Evolutionary conservation across 1,139 yeast species (phyloP).

Genomic region (Fermentozyma sake): DNA sequence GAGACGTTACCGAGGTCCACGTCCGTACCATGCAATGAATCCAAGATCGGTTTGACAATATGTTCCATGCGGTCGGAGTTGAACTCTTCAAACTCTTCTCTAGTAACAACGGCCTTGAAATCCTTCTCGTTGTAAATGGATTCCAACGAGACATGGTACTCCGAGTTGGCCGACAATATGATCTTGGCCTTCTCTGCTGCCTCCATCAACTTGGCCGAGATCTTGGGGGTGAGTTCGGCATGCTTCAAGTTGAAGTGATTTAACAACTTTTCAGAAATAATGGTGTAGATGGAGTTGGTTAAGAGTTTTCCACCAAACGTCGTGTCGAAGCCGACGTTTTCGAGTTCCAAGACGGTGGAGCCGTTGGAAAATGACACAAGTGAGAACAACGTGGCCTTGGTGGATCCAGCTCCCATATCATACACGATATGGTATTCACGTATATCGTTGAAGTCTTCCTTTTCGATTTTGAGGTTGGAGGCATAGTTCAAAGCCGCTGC

Average conservation of each 20-base stretch:
- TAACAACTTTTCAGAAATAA: slow-evolving; percentile 57
- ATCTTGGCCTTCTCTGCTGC: slow-evolving; percentile 86
- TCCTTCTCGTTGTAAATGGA: slow-evolving; percentile 67
- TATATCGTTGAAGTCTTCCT: slow-evolving; percentile 28
- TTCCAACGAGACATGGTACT: slow-evolving; percentile 70
- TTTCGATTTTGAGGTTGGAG: slow-evolving; percentile 43
- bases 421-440: slow-evolving; percentile 67
- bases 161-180: slow-evolving; percentile 81
- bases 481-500: slow-evolving; percentile 83
- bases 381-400: slow-evolving; percentile 79
- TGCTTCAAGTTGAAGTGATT: slow-evolving; percentile 34
- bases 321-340: slow-evolving; percentile 66
- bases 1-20: slow-evolving; percentile 37
- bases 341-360: slow-evolving; percentile 50
- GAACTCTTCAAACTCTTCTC: slow-evolving; percentile 73
- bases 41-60: slow-evolving; percentile 51
- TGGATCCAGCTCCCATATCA: slow-evolving; percentile 93
- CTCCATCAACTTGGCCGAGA: slow-evolving; percentile 66
- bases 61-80: slow-evolving; percentile 41
- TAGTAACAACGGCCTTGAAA: slow-evolving; percentile 58
- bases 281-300: slow-evolving; percentile 59
- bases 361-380: slow-evolving; percentile 43
- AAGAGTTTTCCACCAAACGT: slow-evolving; percentile 71
- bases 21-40: slow-evolving; percentile 41
- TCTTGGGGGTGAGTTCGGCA: slow-evolving; percentile 44